Percentiles rank a stretch among this genome's conserved stretches.
Evolutionary conservation across 1,284 basidiomycete genomes (phyloP).

Genomic region (Sporisorium scitamineum): DNA sequence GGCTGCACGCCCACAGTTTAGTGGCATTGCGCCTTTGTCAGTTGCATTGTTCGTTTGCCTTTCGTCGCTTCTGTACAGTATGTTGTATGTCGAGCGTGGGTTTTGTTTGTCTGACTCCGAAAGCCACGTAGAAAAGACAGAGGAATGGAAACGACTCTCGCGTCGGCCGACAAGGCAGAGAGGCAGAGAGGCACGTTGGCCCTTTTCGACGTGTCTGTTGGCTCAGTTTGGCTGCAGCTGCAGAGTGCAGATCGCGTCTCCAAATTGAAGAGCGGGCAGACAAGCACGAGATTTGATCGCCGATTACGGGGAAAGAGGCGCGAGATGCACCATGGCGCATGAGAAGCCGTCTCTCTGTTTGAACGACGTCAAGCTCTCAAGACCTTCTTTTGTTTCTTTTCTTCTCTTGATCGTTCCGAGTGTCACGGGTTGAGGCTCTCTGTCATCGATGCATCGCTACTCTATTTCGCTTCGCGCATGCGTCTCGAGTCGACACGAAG

Average conservation of each 20-base stretch:
- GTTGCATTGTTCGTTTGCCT: neutral
- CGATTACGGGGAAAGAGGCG: neutral
- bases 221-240: neutral
- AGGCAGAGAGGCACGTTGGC: neutral
- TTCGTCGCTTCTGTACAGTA: too few species aligned
- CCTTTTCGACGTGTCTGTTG: neutral
- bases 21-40: constrained; percentile 1
- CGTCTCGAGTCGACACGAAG: neutral
- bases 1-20: constrained; percentile 4
- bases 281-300: neutral
- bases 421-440: neutral
- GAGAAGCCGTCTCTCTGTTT: constrained; percentile 1
- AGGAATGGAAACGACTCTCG: constrained; percentile 3
- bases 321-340: neutral
- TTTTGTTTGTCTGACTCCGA: constrained; percentile 8
- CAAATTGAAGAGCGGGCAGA: neutral
- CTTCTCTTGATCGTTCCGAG: neutral
- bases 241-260: constrained; percentile 23
- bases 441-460: constrained; percentile 4
- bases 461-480: neutral
- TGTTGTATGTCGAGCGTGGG: neutral
- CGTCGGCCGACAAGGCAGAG: too few species aligned
- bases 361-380: neutral
- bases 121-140: neutral
- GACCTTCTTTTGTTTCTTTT: constrained; percentile 5